These are phyloP conservation scores for Teratosphaeria zuluensis DNA, from an alignment of 2,329 filamentous ascomycete genomes.

Conservation along the genomic window DNA sequence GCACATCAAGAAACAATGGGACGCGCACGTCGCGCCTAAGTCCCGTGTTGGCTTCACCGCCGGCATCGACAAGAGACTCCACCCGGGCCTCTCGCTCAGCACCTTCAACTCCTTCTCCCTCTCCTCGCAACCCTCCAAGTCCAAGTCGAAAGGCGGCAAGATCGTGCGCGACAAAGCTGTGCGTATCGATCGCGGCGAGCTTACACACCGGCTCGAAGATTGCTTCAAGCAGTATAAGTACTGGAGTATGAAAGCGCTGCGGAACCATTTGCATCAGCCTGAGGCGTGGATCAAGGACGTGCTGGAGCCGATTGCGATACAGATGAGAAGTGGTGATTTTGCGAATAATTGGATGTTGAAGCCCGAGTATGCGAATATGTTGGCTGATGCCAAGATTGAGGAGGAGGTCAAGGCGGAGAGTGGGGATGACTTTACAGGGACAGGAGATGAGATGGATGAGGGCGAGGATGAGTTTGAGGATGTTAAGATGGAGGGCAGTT, in stretches of 20 bases:
- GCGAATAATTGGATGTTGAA: constrained; percentile 79
- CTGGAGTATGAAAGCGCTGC: constrained; percentile 87
- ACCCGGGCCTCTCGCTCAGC: constrained; percentile 23
- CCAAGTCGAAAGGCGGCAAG: constrained; percentile 36
- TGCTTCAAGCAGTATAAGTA: constrained; percentile 81
- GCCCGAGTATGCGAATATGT: constrained; percentile 50
- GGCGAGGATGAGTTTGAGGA: constrained; percentile 37
- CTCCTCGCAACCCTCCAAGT: constrained; percentile 18
- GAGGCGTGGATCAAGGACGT: constrained; percentile 86
- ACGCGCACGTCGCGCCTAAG: constrained; percentile 31
- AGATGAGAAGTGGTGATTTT: constrained; percentile 76
- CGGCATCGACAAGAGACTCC: constrained; percentile 25
- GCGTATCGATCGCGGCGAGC: constrained; percentile 79
- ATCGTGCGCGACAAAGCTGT: constrained; percentile 72
- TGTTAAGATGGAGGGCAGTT: constrained; percentile 19
- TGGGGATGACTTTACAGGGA: constrained; percentile 29
- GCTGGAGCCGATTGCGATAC: constrained; percentile 69
- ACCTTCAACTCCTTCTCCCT: constrained; percentile 26
- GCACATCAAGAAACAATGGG: constrained; percentile 28
- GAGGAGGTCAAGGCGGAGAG: constrained; percentile 35
- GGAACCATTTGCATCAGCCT: constrained; percentile 68
- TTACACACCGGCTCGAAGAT: constrained; percentile 74
- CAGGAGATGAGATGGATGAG: constrained; percentile 28
- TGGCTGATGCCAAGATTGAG: constrained; percentile 30
- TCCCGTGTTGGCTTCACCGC: constrained; percentile 40